These are phyloP conservation scores for Penicillium sp. DNA, from an alignment of 2,329 filamentous ascomycete genomes.

Conservation along the genomic window DNA sequence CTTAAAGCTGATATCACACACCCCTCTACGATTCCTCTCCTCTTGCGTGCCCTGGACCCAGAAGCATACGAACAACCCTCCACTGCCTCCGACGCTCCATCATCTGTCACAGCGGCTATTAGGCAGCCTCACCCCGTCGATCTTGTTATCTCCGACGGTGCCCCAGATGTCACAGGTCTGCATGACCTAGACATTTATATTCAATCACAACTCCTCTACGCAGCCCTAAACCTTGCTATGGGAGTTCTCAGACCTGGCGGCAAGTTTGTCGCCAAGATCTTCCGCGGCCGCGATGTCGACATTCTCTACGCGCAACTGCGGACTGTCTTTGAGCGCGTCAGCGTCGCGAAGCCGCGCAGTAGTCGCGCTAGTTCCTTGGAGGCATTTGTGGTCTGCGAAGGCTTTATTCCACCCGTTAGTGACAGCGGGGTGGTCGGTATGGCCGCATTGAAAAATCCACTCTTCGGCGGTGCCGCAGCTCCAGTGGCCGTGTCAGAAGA, in stretches of 20 bases:
- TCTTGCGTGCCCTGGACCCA: slow-evolving; percentile 80
- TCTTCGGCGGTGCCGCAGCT: slow-evolving; percentile 40
- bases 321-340: slow-evolving; percentile 81
- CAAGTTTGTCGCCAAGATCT: slow-evolving; percentile 98
- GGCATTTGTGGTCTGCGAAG: slow-evolving; percentile 92
- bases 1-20: slow-evolving; percentile 96
- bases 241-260: slow-evolving; percentile 90
- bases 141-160: slow-evolving; percentile 90
- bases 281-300: slow-evolving; percentile 92
- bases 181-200: slow-evolving; percentile 99
- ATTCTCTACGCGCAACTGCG: slow-evolving; percentile 91
- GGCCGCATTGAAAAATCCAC: slow-evolving; percentile 37
- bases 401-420: slow-evolving; percentile 69
- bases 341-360: slow-evolving; percentile 89
- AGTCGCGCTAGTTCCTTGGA: slow-evolving; percentile 96
- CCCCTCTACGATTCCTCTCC: slow-evolving; percentile 85
- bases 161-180: slow-evolving; percentile 91
- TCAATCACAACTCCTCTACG: slow-evolving; percentile 91
- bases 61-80: slow-evolving; percentile 53
- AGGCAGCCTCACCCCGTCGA: slow-evolving; percentile 76
- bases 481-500: slow-evolving; percentile 29
- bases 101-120: slow-evolving; percentile 35
- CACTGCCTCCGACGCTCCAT: slow-evolving; percentile 29
- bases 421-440: slow-evolving; percentile 50
- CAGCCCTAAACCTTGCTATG: slow-evolving; percentile 86